Evolutionary conservation across 139 green algal species (phyloP), one percentile per base, ranked within the genome.

Genomic region (Chlorella sp.): DNA sequence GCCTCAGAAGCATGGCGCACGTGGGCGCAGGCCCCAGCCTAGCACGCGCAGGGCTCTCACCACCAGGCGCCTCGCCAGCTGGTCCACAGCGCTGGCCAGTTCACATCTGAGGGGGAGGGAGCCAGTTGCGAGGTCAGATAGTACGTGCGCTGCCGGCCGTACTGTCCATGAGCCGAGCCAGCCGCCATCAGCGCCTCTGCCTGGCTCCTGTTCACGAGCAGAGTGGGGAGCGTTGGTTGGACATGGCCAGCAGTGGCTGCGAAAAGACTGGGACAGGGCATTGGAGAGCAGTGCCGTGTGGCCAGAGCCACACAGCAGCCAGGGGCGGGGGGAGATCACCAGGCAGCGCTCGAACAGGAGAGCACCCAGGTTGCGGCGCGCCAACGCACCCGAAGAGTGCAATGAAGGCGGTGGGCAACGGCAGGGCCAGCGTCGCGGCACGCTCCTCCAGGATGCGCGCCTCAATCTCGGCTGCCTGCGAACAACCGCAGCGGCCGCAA

Each of bases 391-490:
- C 65, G 68, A 74, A 74, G 8, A 74, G 68, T 14, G 50, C 68
- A n/a, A 74, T 66, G 38, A 74, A 74, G 0, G 68, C 68, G 36
- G 48, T 74, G 40, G 51, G 51, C 51, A 74, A n/a, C 36, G 68
- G 68, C 17, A 19, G 12, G 51, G 25, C 14, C 2, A 74, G 51
- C 68, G 68, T 51, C 27, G 38, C 68, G n/a, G n/a, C n/a, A n/a
- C n/a, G n/a, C n/a, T n/a, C n/a, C n/a, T n/a, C n/a, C n/a, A n/a
- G n/a, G n/a, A n/a, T n/a, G n/a, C n/a, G n/a, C n/a, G n/a, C n/a
- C n/a, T n/a, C n/a, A n/a, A n/a, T n/a, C n/a, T n/a, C n/a, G n/a
- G n/a, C n/a, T n/a, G n/a, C n/a, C n/a, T n/a, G n/a, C n/a, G n/a
- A n/a, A n/a, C n/a, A n/a, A n/a, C n/a, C n/a, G n/a, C n/a, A n/a